Conservation (phyloP, 2,329 filamentous ascomycete genomes). For the Neoascochyta sp. region DNA sequence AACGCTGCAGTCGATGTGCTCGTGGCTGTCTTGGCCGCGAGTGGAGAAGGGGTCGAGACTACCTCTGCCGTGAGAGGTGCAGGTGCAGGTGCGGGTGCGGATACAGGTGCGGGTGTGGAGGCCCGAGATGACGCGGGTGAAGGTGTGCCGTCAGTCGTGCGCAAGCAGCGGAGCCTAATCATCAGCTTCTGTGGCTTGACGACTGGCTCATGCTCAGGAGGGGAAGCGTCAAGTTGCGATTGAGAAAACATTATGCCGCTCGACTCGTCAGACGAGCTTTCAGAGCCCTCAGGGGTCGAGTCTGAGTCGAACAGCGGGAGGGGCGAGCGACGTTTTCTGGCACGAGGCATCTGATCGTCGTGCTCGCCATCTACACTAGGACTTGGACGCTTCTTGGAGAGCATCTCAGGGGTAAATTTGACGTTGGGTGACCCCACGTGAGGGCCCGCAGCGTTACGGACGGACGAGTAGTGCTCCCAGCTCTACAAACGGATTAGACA, state of each 20-base stretch:
- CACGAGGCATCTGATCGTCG: constrained; percentile 47
- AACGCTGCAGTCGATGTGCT: constrained; percentile 7
- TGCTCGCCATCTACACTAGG: constrained; percentile 51
- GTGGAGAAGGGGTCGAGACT: not conserved
- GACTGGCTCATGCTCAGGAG: constrained; percentile 10
- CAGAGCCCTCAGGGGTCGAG: constrained; percentile 33
- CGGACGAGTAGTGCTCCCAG: constrained; percentile 65
- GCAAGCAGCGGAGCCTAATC: constrained; percentile 32
- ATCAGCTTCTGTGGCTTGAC: constrained; percentile 28
- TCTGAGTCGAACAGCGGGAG: constrained; percentile 45
- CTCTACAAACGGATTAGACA: constrained; percentile 44
- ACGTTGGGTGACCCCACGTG: constrained; percentile 55
- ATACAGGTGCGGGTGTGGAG: constrained; percentile 13
- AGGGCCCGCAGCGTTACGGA: constrained; percentile 58
- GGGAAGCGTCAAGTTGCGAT: constrained; percentile 19
- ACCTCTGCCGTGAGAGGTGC: not conserved
- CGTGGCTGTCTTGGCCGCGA: constrained; percentile 1
- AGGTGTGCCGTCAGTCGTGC: constrained; percentile 22
- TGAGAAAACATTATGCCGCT: constrained; percentile 25
- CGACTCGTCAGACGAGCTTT: constrained; percentile 37
- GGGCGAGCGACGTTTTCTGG: constrained; percentile 52
- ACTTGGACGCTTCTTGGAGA: constrained; percentile 47
- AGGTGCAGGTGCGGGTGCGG: constrained; percentile 9
- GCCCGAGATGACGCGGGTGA: constrained; percentile 16
- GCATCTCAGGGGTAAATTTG: constrained; percentile 21